Percentiles rank a stretch among this genome's conserved stretches.
Evolutionary conservation across 1,284 basidiomycete genomes (phyloP).

Genomic region (Ceratobasidium sp.): DNA sequence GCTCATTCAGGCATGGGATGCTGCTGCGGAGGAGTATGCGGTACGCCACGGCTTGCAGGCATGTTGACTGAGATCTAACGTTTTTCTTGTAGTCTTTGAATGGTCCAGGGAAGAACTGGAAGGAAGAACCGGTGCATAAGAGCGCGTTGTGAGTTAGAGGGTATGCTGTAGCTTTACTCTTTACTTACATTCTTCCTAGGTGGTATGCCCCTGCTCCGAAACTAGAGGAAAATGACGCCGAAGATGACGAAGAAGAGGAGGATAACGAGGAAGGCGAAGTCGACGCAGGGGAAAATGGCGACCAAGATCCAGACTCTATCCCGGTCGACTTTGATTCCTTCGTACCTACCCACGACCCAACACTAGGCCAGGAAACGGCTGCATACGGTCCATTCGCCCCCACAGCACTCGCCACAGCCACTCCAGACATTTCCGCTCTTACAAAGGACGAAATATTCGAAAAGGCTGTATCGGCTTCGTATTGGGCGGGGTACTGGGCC

Average conservation of each 20-base stretch:
- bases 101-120: conserved; percentile 75
- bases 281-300: conserved; percentile 46
- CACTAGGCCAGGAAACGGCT: conserved; percentile 53
- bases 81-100: conserved; percentile 64
- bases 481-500: conserved; percentile 86
- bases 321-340: conserved; percentile 76
- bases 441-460: conserved; percentile 77
- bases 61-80: conserved; percentile 14
- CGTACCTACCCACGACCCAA: conserved; percentile 72
- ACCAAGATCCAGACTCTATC: conserved; percentile 59
- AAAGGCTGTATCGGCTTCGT: conserved; percentile 77
- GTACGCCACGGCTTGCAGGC: conserved; percentile 52
- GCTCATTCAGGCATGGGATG: conserved; percentile 80
- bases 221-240: conserved; percentile 35
- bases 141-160: conserved; percentile 71
- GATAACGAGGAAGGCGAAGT: conserved; percentile 22
- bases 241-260: conserved; percentile 28
- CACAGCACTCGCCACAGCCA: conserved; percentile 50
- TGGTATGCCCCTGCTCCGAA: conserved; percentile 30
- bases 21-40: conserved; percentile 80
- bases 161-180: conserved; percentile 2
- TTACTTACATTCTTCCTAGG: conserved; percentile 20
- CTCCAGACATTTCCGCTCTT: conserved; percentile 53
- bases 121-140: conserved; percentile 70
- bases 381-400: conserved; percentile 49